Evolutionary conservation across 805 yeast genomes (phyloP).

Genomic region (Jamesozyma spencerorum): DNA sequence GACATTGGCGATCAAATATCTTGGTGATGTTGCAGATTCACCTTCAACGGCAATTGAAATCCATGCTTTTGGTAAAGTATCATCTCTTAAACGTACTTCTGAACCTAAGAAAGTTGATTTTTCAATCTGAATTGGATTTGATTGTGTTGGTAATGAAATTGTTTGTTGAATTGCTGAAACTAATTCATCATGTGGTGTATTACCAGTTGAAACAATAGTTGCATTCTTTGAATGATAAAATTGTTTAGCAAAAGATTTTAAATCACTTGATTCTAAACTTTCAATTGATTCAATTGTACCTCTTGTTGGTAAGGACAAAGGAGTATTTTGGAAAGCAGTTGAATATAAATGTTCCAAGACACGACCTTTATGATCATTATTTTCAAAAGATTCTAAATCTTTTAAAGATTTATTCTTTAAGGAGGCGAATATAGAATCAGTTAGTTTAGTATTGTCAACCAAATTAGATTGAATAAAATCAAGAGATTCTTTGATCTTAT

Average conservation of each 20-base stretch:
- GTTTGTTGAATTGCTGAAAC: slow-evolving; percentile 54
- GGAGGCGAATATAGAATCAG: slow-evolving; percentile 39
- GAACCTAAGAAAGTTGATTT: slow-evolving; percentile 71
- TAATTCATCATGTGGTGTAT: slow-evolving; percentile 57
- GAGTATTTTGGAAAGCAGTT: slow-evolving; percentile 80
- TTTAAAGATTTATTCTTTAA: slow-evolving; percentile 39
- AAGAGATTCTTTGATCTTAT: slow-evolving; percentile 43
- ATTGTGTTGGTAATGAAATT: slow-evolving; percentile 26
- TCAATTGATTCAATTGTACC: slow-evolving; percentile 64
- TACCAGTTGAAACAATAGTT: slow-evolving; percentile 63
- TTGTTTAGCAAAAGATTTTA: slow-evolving; percentile 44
- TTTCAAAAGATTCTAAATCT: slow-evolving; percentile 47
- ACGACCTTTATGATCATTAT: slow-evolving; percentile 41
- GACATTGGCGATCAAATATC: slow-evolving; percentile 62
- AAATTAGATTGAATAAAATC: slow-evolving; percentile 39
- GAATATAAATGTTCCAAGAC: slow-evolving; percentile 70
- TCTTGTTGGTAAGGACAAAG: slow-evolving; percentile 63
- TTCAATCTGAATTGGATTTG: slow-evolving; percentile 34
- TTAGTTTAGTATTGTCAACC: slow-evolving; percentile 14
- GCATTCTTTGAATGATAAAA: slow-evolving; percentile 55
- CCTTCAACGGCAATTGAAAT: slow-evolving; percentile 67
- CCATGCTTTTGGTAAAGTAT: slow-evolving; percentile 73
- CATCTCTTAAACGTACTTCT: slow-evolving; percentile 82
- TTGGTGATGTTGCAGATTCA: slow-evolving; percentile 53
- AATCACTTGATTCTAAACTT: slow-evolving; percentile 50